phyloP scores from a whole-genome alignment of 2,329 filamentous ascomycete genomes.

The Alternaria sp. region DNA sequence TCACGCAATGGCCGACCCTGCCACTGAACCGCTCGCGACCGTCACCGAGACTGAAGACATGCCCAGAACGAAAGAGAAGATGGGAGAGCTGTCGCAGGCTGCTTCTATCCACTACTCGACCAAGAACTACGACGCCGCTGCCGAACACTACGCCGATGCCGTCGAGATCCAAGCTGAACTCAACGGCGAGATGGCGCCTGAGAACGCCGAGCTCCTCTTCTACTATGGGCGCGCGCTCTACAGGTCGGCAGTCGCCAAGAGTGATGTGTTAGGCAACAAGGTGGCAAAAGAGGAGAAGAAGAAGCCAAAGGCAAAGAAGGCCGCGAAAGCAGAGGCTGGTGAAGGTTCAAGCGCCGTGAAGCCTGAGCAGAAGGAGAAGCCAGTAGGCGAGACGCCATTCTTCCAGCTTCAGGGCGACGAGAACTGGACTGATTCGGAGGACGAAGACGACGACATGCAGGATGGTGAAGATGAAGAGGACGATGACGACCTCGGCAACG shows the following conservation, averaged over 20 bases:
- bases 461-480: slow-evolving; percentile 58
- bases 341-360: slow-evolving; percentile 38
- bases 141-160: slow-evolving; percentile 86
- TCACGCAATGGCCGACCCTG: slow-evolving; percentile 33
- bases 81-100: slow-evolving; percentile 79
- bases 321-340: slow-evolving; percentile 47
- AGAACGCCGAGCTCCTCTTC: slow-evolving; percentile 93
- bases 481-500: slow-evolving; percentile 68
- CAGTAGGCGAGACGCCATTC: slow-evolving; percentile 71
- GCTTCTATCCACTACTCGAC: slow-evolving; percentile 85
- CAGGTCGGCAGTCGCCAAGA: slow-evolving; percentile 91
- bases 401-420: slow-evolving; percentile 96
- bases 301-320: slow-evolving; percentile 58
- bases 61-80: slow-evolving; percentile 62
- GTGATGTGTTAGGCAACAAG: slow-evolving; percentile 88
- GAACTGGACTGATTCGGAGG: slow-evolving; percentile 80
- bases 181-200: slow-evolving; percentile 88
- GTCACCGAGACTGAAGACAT: slow-evolving; percentile 31
- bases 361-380: slow-evolving; percentile 53
- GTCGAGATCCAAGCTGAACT: slow-evolving; percentile 88
- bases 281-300: slow-evolving; percentile 66
- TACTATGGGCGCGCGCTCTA: slow-evolving; percentile 93
- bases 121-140: slow-evolving; percentile 84
- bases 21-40: slow-evolving; percentile 25
- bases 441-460: slow-evolving; percentile 68